Percentiles rank a stretch among this genome's conserved stretches.
phyloP scores from a whole-genome alignment of 768 basidiomycete genomes.

The Suillus sp. region DNA sequence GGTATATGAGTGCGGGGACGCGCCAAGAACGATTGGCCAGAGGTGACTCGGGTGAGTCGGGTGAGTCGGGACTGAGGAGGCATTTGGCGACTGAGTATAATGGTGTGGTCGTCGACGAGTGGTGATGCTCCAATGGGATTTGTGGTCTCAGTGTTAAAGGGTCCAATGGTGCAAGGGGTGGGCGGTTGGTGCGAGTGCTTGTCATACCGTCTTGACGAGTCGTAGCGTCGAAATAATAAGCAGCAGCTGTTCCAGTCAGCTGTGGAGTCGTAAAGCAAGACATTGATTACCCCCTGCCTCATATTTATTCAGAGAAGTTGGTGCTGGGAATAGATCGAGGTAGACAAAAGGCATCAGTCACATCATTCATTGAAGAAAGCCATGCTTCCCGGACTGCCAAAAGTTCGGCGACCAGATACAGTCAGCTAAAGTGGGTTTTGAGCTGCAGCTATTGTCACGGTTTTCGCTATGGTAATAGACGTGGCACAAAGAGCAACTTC shows the following conservation, averaged over 20 bases:
- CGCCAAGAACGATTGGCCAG: not conserved
- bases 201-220: slow-evolving; percentile 9
- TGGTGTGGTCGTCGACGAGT: not conserved
- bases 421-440: not conserved
- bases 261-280: slow-evolving; percentile 7
- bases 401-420: not conserved
- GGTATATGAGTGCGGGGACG: not conserved
- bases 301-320: slow-evolving; percentile 10
- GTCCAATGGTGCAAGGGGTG: slow-evolving; percentile 6
- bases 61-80: not conserved
- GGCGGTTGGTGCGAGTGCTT: not conserved
- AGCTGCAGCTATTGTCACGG: slow-evolving; percentile 4
- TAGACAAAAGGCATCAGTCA: slow-evolving; percentile 8
- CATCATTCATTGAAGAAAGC: not conserved
- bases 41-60: not conserved
- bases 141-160: slow-evolving; percentile 6
- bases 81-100: not conserved
- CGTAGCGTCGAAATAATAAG: not conserved
- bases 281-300: not conserved
- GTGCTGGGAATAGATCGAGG: slow-evolving; percentile 6
- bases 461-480: slow-evolving; percentile 13
- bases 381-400: not conserved
- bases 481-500: slow-evolving; percentile 2
- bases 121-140: not conserved
- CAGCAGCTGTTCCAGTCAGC: slow-evolving; percentile 13